Evolutionary conservation across 2,329 filamentous ascomycete species (phyloP).

Genomic region (Rachicladosporium sp.): DNA sequence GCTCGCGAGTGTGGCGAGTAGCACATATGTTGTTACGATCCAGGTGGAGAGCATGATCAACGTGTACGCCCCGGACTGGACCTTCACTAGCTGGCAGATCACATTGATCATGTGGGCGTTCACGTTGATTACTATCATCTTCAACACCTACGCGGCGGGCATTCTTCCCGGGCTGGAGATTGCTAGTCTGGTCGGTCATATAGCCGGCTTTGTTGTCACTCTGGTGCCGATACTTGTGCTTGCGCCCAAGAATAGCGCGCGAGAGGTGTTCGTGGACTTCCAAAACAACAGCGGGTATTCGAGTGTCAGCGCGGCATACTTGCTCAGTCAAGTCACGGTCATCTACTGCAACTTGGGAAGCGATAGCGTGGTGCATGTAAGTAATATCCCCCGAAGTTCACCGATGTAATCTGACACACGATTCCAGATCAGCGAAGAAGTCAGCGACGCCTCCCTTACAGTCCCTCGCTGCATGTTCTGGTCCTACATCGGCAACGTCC

Average conservation of each 20-base stretch:
- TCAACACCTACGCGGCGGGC: slow-evolving; percentile 21
- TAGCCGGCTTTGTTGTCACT: slow-evolving; percentile 19
- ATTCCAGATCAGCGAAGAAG: slow-evolving; percentile 14
- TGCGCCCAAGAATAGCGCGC: slow-evolving; percentile 10
- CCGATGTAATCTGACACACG: too few relatives aligned
- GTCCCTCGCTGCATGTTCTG: slow-evolving; percentile 21
- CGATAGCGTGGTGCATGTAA: slow-evolving; percentile 8
- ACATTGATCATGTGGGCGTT: slow-evolving; percentile 21
- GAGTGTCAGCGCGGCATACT: slow-evolving; percentile 15
- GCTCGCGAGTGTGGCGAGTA: slow-evolving; percentile 1
- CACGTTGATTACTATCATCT: slow-evolving; percentile 23
- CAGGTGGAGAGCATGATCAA: neutral
- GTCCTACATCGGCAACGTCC: slow-evolving; percentile 16
- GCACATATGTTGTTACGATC: neutral
- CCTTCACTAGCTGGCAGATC: slow-evolving; percentile 16
- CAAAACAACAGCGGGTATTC: slow-evolving; percentile 27
- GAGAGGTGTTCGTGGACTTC: slow-evolving; percentile 22
- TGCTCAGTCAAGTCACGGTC: slow-evolving; percentile 17
- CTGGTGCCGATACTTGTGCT: slow-evolving; percentile 19
- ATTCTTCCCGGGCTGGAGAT: slow-evolving; percentile 28
- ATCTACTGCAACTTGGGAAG: slow-evolving; percentile 9
- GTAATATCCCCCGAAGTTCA: too few relatives aligned
- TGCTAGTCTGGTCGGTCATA: slow-evolving; percentile 14
- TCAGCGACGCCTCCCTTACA: slow-evolving; percentile 15
- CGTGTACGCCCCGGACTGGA: slow-evolving; percentile 10